Evolutionary conservation across 1,284 basidiomycete species (phyloP).

Genomic region (Mycosarcoma maydis): DNA sequence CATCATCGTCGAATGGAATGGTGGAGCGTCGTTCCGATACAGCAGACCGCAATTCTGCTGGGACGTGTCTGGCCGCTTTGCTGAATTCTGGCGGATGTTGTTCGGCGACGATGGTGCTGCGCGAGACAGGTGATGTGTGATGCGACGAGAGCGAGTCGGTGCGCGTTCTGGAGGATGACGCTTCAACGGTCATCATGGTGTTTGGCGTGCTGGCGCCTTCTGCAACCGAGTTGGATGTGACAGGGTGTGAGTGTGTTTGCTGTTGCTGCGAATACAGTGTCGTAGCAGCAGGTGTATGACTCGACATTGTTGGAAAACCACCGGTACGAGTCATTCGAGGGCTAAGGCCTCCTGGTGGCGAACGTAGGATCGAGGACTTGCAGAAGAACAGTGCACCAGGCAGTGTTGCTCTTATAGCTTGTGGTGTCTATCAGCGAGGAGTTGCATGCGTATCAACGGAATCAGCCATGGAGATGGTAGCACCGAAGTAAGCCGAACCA

Average conservation of each 20-base stretch:
- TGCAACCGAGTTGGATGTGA: not conserved
- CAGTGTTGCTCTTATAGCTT: too few relatives aligned
- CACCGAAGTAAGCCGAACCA: not conserved
- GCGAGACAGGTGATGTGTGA: constrained; percentile 17
- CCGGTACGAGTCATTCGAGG: too few relatives aligned
- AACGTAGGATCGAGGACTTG: too few relatives aligned
- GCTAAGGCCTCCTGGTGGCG: too few relatives aligned
- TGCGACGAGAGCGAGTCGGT: constrained; percentile 28
- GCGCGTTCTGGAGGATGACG: constrained; percentile 18
- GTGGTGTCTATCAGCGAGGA: too few relatives aligned
- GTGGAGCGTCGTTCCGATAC: not conserved
- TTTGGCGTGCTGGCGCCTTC: constrained; percentile 12
- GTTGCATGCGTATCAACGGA: too few relatives aligned
- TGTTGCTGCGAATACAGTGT: too few relatives aligned
- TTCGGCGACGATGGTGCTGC: constrained; percentile 19
- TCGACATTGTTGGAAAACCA: too few relatives aligned
- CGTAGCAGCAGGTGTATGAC: too few relatives aligned
- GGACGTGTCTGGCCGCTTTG: not conserved
- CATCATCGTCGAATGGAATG: not conserved
- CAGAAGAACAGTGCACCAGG: too few relatives aligned
- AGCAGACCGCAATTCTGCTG: not conserved
- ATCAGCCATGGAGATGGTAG: too few relatives aligned
- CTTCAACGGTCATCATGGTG: constrained; percentile 19
- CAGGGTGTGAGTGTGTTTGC: not conserved
- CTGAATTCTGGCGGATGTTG: too few relatives aligned